These are phyloP conservation scores for Xylariaceae sp. DNA, from an alignment of 2,329 filamentous ascomycete species.

Conservation along the genomic window DNA sequence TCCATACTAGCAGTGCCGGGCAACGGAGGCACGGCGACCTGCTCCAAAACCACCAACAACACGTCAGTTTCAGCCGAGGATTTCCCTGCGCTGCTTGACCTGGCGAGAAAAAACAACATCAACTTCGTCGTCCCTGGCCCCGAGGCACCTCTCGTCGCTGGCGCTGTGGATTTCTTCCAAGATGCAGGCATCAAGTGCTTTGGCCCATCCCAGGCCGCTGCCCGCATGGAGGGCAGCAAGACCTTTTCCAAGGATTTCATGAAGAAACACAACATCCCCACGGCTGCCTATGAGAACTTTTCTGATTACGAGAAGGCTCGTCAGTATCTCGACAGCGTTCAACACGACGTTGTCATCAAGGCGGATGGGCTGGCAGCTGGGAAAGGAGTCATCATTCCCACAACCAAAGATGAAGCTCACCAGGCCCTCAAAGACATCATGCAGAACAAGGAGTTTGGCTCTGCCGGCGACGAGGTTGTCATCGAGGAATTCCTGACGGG, in stretches of 20 bases:
- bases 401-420: conserved; percentile 76
- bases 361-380: conserved; percentile 87
- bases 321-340: conserved; percentile 67
- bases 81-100: conserved; percentile 70
- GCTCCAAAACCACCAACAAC: conserved; percentile 70
- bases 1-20: conserved; percentile 69
- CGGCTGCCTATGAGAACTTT: conserved; percentile 88
- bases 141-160: conserved; percentile 88
- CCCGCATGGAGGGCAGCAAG: conserved; percentile 92
- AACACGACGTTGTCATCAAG: conserved; percentile 84
- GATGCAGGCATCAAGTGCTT: conserved; percentile 72
- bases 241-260: conserved; percentile 98
- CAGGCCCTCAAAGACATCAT: conserved; percentile 83
- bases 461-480: conserved; percentile 84
- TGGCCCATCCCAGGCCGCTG: conserved; percentile 78
- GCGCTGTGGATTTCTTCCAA: conserved; percentile 79
- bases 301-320: conserved; percentile 67
- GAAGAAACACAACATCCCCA: conserved; percentile 84
- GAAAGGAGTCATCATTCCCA: conserved; percentile 90
- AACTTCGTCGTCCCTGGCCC: conserved; percentile 87
- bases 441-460: conserved; percentile 80
- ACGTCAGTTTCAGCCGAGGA: conserved; percentile 65
- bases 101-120: conserved; percentile 68
- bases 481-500: conserved; percentile 92
- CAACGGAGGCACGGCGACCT: conserved; percentile 78